A percentile compares a stretch with the other conserved stretches of the same genome.
phyloP scores from a whole-genome alignment of 257 asterid species.

The Solanum boliviense region DNA sequence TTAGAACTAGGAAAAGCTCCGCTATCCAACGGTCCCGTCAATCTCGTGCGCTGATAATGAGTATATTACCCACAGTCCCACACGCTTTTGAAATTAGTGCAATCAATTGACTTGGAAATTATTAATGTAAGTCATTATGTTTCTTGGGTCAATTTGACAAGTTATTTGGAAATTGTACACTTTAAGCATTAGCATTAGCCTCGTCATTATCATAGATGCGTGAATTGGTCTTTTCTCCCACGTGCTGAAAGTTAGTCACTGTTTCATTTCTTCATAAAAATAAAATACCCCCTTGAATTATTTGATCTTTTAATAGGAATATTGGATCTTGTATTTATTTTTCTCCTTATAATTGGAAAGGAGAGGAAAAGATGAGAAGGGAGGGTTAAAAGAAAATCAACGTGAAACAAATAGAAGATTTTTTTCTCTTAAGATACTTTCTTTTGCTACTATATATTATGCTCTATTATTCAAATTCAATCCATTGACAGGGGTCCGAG shows the following conservation, averaged over 20 bases:
- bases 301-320: neutral
- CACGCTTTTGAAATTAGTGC: constrained; percentile 4
- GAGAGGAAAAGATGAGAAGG: neutral
- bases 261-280: neutral
- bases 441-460: neutral
- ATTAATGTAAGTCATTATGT: neutral
- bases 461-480: neutral
- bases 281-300: neutral
- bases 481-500: neutral
- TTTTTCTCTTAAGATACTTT: neutral
- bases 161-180: neutral
- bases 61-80: neutral
- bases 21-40: neutral
- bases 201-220: neutral
- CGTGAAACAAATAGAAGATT: neutral
- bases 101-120: constrained; percentile 15
- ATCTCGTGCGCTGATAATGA: neutral
- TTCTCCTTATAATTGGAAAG: neutral
- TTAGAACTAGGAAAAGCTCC: neutral
- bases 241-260: neutral
- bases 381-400: neutral
- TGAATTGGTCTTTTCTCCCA: neutral
- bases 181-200: neutral
- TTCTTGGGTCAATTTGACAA: neutral
- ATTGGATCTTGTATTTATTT: neutral